Evolutionary conservation across 768 basidiomycete species (phyloP).

Genomic region (Infundibulicybe gibba): DNA sequence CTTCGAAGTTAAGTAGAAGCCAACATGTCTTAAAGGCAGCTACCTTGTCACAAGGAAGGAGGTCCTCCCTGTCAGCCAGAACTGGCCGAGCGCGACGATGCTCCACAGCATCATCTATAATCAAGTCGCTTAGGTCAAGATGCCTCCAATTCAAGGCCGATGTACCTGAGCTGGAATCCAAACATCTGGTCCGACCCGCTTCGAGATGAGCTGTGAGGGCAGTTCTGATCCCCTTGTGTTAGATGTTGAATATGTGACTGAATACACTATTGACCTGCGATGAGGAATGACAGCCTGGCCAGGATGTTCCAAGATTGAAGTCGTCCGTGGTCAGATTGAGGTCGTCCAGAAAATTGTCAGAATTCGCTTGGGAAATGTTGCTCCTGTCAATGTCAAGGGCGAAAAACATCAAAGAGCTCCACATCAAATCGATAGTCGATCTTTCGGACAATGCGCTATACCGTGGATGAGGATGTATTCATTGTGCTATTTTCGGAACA

Average conservation of each 20-base stretch:
- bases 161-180: constrained; percentile 63
- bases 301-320: constrained; percentile 52
- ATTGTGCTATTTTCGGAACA: not conserved
- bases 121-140: no score
- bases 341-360: constrained; percentile 66
- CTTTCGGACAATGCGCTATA: constrained; percentile 49
- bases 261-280: constrained; percentile 18
- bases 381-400: constrained; percentile 53
- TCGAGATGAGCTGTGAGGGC: constrained; percentile 65
- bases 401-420: constrained; percentile 62
- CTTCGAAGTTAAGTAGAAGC: not conserved
- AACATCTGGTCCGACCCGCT: constrained; percentile 62
- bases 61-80: constrained; percentile 48
- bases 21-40: constrained; percentile 41
- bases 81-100: constrained; percentile 52
- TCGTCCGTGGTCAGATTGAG: constrained; percentile 52
- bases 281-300: constrained; percentile 46
- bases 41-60: constrained; percentile 47
- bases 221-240: constrained; percentile 32
- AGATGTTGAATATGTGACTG: no score
- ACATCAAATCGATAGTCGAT: constrained; percentile 39
- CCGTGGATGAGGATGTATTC: not conserved
- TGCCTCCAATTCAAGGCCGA: constrained; percentile 4
- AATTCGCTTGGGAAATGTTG: constrained; percentile 65
- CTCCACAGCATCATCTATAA: constrained; percentile 54